phyloP scores from a whole-genome alignment of 805 yeast species.

The Lipomyces yamanashiensis region DNA sequence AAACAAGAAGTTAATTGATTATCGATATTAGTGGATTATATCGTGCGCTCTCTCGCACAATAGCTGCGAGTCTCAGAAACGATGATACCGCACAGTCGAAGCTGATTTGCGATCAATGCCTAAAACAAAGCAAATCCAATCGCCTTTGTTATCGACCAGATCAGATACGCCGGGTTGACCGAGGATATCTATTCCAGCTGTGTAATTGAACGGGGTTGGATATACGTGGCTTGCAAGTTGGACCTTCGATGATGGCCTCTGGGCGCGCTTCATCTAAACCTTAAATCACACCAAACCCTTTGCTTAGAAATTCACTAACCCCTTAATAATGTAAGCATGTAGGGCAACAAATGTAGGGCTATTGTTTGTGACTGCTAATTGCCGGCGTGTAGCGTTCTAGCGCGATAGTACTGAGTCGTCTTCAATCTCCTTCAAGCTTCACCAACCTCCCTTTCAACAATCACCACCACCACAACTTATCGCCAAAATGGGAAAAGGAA shows the following conservation, averaged over 20 bases:
- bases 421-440: slow-evolving; percentile 2
- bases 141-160: too few relatives aligned
- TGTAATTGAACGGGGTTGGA: too few relatives aligned
- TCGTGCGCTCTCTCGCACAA: too few relatives aligned
- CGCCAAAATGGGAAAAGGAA: slow-evolving; percentile 95
- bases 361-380: slow-evolving; percentile 18
- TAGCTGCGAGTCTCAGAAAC: too few relatives aligned
- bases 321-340: neutral
- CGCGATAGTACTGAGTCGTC: neutral
- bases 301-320: neutral
- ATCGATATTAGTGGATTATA: too few relatives aligned
- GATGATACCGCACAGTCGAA: too few relatives aligned
- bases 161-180: too few relatives aligned
- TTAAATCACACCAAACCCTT: slow-evolving; percentile 1
- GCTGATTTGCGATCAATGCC: too few relatives aligned
- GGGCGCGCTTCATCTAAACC: neutral
- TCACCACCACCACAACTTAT: slow-evolving; percentile 18
- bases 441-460: slow-evolving; percentile 13
- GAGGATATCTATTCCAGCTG: too few relatives aligned
- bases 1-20: too few relatives aligned
- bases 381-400: neutral
- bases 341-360: slow-evolving; percentile 5
- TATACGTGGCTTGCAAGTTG: neutral
- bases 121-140: too few relatives aligned
- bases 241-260: neutral